Conservation (phyloP, 2,329 filamentous ascomycete species). For the Fusarium pseudograminearum region DNA sequence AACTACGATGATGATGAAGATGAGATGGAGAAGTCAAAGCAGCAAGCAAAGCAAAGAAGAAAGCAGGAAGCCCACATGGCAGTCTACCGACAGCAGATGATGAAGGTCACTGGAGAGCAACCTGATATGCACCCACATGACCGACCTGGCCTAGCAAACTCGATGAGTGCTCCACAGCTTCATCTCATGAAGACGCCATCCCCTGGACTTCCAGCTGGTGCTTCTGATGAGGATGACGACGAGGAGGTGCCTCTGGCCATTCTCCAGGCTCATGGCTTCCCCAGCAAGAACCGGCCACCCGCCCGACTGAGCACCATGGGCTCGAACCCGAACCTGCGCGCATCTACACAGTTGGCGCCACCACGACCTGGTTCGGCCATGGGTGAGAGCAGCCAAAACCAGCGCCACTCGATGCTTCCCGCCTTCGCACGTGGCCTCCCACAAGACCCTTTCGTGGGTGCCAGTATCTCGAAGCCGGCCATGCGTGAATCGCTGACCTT, state of each 20-base stretch:
- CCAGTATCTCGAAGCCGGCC: slow-evolving; percentile 77
- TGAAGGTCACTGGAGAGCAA: slow-evolving; percentile 88
- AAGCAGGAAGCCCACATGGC: slow-evolving; percentile 93
- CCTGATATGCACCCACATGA: slow-evolving; percentile 53
- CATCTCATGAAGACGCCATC: slow-evolving; percentile 53
- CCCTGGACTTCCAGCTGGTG: slow-evolving; percentile 58
- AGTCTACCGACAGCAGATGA: slow-evolving; percentile 94
- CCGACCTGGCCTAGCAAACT: slow-evolving; percentile 68
- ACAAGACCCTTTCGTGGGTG: slow-evolving; percentile 86
- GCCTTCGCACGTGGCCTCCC: slow-evolving; percentile 86
- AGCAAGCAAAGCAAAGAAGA: slow-evolving; percentile 79
- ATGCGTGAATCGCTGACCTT: slow-evolving; percentile 81
- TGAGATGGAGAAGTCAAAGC: slow-evolving; percentile 79
- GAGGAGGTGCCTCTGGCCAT: slow-evolving; percentile 90
- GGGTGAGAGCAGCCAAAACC: slow-evolving; percentile 58
- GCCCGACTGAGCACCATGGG: slow-evolving; percentile 72
- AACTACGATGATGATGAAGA: slow-evolving; percentile 82
- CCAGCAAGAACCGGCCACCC: slow-evolving; percentile 80
- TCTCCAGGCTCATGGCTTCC: slow-evolving; percentile 89
- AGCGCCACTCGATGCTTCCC: slow-evolving; percentile 68
- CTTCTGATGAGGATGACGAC: slow-evolving; percentile 85
- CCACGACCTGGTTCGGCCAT: slow-evolving; percentile 67
- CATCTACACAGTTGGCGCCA: slow-evolving; percentile 59
- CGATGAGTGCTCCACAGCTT: slow-evolving; percentile 73
- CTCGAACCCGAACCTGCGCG: slow-evolving; percentile 79